Evolutionary conservation across 768 basidiomycete genomes (phyloP).

Genomic region (Naganishia vishniacii): DNA sequence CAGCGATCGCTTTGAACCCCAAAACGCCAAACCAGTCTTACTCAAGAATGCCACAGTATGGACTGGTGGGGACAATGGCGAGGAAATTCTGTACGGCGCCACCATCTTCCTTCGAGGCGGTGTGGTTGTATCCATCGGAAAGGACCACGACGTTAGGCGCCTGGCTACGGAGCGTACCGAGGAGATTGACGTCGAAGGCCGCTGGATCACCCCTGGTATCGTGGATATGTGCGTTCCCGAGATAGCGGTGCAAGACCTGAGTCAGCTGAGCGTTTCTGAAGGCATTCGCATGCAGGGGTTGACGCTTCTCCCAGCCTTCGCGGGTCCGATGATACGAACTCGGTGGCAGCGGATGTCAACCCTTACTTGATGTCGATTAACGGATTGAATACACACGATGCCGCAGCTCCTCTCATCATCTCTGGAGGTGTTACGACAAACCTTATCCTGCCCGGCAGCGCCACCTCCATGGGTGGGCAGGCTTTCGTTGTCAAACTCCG

Average conservation of each 20-base stretch:
- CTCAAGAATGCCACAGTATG: slow-evolving; percentile 70
- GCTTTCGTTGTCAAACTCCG: slow-evolving; percentile 72
- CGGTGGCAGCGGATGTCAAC: slow-evolving; percentile 59
- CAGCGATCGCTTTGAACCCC: slow-evolving; percentile 43
- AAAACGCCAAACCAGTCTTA: slow-evolving; percentile 56
- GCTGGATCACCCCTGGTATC: slow-evolving; percentile 69
- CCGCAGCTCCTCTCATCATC: slow-evolving; percentile 64
- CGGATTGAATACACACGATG: slow-evolving; percentile 79
- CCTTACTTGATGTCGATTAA: slow-evolving; percentile 68
- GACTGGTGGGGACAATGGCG: slow-evolving; percentile 63
- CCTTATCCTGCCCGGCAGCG: slow-evolving; percentile 67
- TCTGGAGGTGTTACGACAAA: slow-evolving; percentile 83
- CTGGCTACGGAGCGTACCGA: slow-evolving; percentile 51
- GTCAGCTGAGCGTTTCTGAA: slow-evolving; percentile 26
- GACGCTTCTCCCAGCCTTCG: slow-evolving; percentile 57
- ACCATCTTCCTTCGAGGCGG: slow-evolving; percentile 64
- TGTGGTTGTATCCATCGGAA: slow-evolving; percentile 58
- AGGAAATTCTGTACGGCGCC: slow-evolving; percentile 57
- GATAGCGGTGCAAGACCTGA: background rate
- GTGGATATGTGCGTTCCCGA: slow-evolving; percentile 26
- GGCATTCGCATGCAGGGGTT: slow-evolving; percentile 75
- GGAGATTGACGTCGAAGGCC: slow-evolving; percentile 59
- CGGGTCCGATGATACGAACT: slow-evolving; percentile 60
- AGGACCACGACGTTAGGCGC: slow-evolving; percentile 54
- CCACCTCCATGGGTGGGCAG: slow-evolving; percentile 58